Percentiles rank a stretch among this genome's conserved stretches.
phyloP scores from a whole-genome alignment of 2,329 filamentous ascomycete species.

The Phialocephala sp. region DNA sequence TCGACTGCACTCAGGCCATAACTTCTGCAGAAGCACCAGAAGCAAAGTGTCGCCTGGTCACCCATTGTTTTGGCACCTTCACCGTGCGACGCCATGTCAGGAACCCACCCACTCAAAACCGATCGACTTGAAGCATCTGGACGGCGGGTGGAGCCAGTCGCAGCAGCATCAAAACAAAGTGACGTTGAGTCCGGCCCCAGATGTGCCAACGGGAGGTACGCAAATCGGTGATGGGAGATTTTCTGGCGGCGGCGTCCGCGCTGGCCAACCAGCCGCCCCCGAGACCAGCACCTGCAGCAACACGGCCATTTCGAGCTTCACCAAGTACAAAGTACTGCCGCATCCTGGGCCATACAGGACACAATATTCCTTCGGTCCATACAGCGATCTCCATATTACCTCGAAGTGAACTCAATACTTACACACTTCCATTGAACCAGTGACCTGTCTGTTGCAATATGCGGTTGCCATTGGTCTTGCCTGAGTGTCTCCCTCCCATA shows the following conservation, averaged over 20 bases:
- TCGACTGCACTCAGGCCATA: too few species aligned
- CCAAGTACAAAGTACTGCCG: not conserved
- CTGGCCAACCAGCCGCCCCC: not conserved
- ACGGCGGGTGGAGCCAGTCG: not conserved
- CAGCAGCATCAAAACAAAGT: slow-evolving; percentile 2
- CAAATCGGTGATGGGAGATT: not conserved
- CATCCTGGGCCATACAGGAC: slow-evolving; percentile 9
- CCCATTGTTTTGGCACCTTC: not conserved
- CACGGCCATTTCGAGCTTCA: not conserved
- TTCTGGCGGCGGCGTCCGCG: not conserved
- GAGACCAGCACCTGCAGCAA: not conserved
- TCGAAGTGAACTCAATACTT: not conserved
- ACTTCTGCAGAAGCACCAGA: too few species aligned
- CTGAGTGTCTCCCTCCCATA: not conserved
- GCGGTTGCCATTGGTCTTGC: not conserved
- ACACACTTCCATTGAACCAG: not conserved
- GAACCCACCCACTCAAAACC: not conserved
- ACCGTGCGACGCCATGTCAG: not conserved
- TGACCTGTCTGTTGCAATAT: not conserved
- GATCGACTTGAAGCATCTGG: slow-evolving; percentile 1
- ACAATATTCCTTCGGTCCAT: slow-evolving; percentile 9
- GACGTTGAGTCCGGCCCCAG: not conserved
- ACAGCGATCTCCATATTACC: slow-evolving; percentile 3
- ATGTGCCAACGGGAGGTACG: not conserved
- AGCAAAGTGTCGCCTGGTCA: not conserved